Evolutionary conservation across 1,139 yeast species (phyloP), one percentile per base, ranked within the genome.

Genomic region (Blastobotrys proliferans): DNA sequence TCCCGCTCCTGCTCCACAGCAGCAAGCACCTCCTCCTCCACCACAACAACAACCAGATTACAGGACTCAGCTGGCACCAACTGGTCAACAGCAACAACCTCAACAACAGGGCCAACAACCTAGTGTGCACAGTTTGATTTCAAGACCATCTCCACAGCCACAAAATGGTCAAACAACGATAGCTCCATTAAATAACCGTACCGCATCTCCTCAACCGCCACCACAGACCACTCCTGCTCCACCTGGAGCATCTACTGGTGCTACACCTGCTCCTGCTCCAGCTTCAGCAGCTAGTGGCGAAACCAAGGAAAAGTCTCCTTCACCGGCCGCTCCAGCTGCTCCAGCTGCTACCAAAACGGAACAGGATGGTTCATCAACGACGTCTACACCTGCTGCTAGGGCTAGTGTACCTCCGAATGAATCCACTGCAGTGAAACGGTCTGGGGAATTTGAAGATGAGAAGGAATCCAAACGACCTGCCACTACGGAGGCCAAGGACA

Each of bases 31-130:
- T 18, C 6, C 35, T 26, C 39, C 35, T 14, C 44, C 40, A 8
- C 43, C 24, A 9, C 41, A 35, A 17, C 24, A 16, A 9, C 56
- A 48, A 13, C n/a, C n/a, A n/a, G 45, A 46, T 8, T 58, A 49
- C 28, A 51, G 52, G 11, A 62, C 50, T 28, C 55, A 48, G 26
- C 55, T 20, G 10, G 19, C 18, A 17, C 35, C 45, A 3, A 33
- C 36, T 11, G 35, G 17, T 6, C 37, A 18, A 20, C 40, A 16
- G 8, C 40, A 16, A 3, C 40, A 27, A 18, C 18, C 9, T 9
- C 34, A 27, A 19, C 25, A 36, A 27, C 38, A 28, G 9, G 19
- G 22, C 8, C 22, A 30, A 18, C 38, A 30, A 16, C 41, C 35
- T 2, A 4, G 18, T 17, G 28, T 16, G 16, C 41, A 29, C 11